Percentiles rank a stretch among this genome's conserved stretches.
Evolutionary conservation across 2,329 filamentous ascomycete genomes (phyloP).

Genomic region (Epichloe uncinata): DNA sequence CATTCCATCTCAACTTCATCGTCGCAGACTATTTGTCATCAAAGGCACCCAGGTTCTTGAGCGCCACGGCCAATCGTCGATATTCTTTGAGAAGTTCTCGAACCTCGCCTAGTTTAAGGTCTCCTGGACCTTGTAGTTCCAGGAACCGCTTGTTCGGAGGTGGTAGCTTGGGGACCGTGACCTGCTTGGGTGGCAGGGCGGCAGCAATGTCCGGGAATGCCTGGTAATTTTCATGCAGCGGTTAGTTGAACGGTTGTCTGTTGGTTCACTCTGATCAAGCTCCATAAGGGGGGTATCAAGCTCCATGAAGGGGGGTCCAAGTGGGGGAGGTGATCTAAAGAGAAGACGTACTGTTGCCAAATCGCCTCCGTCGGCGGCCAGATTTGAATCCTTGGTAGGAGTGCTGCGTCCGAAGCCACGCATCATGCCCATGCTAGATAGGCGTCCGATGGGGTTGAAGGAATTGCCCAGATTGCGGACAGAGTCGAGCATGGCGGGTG

Average conservation of each 20-base stretch:
- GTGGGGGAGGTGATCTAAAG: background rate
- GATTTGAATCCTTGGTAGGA: conserved; percentile 25
- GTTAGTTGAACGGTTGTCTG: background rate
- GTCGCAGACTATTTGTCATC: conserved; percentile 22
- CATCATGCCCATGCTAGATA: conserved; percentile 61
- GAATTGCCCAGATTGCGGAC: conserved; percentile 70
- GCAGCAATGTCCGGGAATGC: conserved; percentile 48
- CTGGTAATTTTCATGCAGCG: conserved; percentile 19
- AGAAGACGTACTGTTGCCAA: conserved; percentile 37
- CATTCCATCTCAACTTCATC: background rate
- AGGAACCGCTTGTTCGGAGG: conserved; percentile 63
- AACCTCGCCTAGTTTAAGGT: conserved; percentile 62
- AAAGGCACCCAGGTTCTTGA: conserved; percentile 51
- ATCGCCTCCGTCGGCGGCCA: conserved; percentile 38
- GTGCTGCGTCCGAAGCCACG: conserved; percentile 56
- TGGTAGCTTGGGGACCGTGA: conserved; percentile 37
- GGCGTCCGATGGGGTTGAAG: conserved; percentile 69
- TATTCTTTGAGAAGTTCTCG: conserved; percentile 61
- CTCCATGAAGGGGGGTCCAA: background rate
- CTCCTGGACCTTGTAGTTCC: conserved; percentile 54
- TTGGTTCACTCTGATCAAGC: background rate
- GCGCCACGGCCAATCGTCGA: conserved; percentile 50
- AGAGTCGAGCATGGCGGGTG: conserved; percentile 59
- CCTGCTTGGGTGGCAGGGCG: conserved; percentile 36
- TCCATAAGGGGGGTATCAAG: background rate